Evolutionary conservation across 805 yeast species (phyloP).

Genomic region (Tetrapisispora arboricola): DNA sequence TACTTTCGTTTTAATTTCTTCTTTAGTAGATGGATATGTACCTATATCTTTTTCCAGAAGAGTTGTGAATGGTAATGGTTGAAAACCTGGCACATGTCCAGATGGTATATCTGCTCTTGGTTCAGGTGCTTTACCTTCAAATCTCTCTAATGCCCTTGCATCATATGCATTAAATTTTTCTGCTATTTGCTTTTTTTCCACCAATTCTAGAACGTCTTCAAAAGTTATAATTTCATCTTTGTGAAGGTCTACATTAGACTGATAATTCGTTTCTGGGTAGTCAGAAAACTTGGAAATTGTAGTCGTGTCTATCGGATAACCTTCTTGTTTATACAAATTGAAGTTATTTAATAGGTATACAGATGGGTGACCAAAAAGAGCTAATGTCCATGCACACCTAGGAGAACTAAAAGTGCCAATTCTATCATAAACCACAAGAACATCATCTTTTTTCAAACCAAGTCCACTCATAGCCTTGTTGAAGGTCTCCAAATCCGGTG

Average conservation of each 20-base stretch:
- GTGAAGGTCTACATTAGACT: slow-evolving; percentile 28
- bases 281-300: slow-evolving; percentile 9
- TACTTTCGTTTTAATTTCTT: slow-evolving; percentile 33
- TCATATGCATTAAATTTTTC: slow-evolving; percentile 52
- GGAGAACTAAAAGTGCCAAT: slow-evolving; percentile 82
- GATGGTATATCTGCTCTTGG: slow-evolving; percentile 81
- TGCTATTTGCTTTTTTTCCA: slow-evolving; percentile 36
- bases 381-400: slow-evolving; percentile 85
- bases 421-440: slow-evolving; percentile 73
- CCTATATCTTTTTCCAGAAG: slow-evolving; percentile 42
- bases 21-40: slow-evolving; percentile 35
- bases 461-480: slow-evolving; percentile 40
- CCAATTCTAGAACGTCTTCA: slow-evolving; percentile 56
- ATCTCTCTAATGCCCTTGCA: slow-evolving; percentile 71
- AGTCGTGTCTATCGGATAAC: slow-evolving; percentile 37
- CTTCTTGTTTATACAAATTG: slow-evolving; percentile 37
- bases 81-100: slow-evolving; percentile 82
- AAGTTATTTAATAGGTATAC: slow-evolving; percentile 66
- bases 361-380: slow-evolving; percentile 63
- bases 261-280: slow-evolving; percentile 26
- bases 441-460: slow-evolving; percentile 48
- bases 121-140: slow-evolving; percentile 73
- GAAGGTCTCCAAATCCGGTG: slow-evolving; percentile 55
- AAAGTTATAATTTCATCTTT: slow-evolving; percentile 48
- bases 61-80: slow-evolving; percentile 62